Evolutionary conservation across 331 rosid species (phyloP), one percentile per base, ranked within the genome.

Genomic region (Pyracantha coccinea): DNA sequence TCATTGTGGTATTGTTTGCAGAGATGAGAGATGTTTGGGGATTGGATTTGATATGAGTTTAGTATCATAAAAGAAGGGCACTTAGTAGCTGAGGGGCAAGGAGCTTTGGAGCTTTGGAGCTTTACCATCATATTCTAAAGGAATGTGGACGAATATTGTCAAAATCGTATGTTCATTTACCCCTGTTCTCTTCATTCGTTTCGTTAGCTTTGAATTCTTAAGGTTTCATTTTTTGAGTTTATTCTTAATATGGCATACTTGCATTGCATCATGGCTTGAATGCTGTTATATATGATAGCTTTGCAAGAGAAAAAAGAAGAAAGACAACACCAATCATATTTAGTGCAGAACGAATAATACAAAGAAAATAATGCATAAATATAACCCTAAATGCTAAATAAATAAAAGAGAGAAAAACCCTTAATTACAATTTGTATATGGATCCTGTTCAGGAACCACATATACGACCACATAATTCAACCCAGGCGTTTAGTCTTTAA

Each of bases 101-200:
- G 52, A 27, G 65, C 57, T 79, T 45, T 19, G 57, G 52, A 27
- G 65, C 57, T 79, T 45, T 19, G 24, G 71, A 44, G 38, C 32
- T 66, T 60, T 61, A 72, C 72, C n/a, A 28, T 27, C 62, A 1
- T 24, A 28, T 33, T 21, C 28, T 52, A 12, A 75, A 82, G 87
- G 66, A 74, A 94, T 94, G 99, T 94, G 94, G 99, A 94, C 96
- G 2, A 94, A 92, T 81, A 91, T 92, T 71, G 92, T 90, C 89
- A 94, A 86, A 86, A 81, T 94, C 80, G 97, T 94, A 87, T 11
- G 95, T 78, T 32, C 31, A 58, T 69, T 41, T 28, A 6, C 74
- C 21, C 68, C 50, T 7, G 2, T 67, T 47, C 54, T 4, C 6
- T 21, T 60, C 7, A 41, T 11, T 67, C 5, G 3, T 67, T 67